Conservation (phyloP, 176 grass and related monocot genomes). For the Metroxylon sagu region DNA sequence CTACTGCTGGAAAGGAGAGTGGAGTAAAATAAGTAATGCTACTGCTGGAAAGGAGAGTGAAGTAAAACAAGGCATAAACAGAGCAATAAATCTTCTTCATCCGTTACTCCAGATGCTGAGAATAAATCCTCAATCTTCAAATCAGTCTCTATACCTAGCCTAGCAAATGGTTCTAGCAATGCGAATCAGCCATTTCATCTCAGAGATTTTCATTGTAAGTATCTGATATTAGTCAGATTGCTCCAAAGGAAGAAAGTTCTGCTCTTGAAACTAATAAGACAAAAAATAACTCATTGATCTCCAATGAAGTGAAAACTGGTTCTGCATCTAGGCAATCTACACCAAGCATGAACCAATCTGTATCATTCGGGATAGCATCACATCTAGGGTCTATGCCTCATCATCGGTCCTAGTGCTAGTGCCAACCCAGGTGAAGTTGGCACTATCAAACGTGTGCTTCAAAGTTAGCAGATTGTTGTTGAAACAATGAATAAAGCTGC, state of each 20-base stretch:
- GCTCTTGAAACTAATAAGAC: constrained; percentile 11
- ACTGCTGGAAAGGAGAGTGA: constrained; percentile 49
- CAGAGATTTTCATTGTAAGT: neutral
- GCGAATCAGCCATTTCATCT: neutral
- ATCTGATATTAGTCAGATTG: constrained; percentile 13
- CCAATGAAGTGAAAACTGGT: constrained; percentile 7
- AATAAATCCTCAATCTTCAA: constrained; percentile 29
- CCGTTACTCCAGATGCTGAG: constrained; percentile 33
- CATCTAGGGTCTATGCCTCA: constrained; percentile 19
- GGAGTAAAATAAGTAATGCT: constrained; percentile 42
- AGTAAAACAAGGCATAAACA: constrained; percentile 34
- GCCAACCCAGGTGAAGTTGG: constrained; percentile 23
- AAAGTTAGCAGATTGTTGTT: constrained; percentile 19
- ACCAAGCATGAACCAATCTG: neutral
- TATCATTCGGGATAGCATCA: neutral
- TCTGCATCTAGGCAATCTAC: constrained; percentile 17
- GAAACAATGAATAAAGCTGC: constrained; percentile 1
- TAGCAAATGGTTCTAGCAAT: constrained; percentile 33
- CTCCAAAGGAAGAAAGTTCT: constrained; percentile 21
- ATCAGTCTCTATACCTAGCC: constrained; percentile 32
- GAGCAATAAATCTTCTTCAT: constrained; percentile 28
- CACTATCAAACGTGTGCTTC: constrained; percentile 28
- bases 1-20: constrained; percentile 43
- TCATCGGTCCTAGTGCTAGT: constrained; percentile 16
- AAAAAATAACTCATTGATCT: constrained; percentile 6